phyloP scores from a whole-genome alignment of 495 filamentous ascomycete species.

The Aspergillus panamensis region DNA sequence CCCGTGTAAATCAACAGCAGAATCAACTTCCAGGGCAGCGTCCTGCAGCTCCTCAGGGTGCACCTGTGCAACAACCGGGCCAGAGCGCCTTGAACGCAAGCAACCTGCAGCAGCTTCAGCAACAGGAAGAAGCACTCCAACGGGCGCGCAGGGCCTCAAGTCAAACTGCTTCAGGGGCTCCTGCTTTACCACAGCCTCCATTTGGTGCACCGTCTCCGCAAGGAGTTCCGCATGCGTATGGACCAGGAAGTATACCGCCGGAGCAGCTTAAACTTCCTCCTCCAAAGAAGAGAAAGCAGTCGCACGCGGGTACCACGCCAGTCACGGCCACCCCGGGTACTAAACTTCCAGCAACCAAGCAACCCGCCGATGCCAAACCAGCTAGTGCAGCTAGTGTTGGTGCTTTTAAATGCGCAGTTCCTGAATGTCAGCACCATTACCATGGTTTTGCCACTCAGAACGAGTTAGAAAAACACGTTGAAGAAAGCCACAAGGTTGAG shows the following conservation, averaged over 20 bases:
- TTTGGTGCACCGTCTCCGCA: constrained; percentile 69
- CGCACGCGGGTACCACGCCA: constrained; percentile 37
- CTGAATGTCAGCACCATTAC: constrained; percentile 43
- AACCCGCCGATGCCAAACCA: constrained; percentile 33
- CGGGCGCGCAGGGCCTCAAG: constrained; percentile 51
- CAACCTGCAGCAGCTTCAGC: constrained; percentile 59
- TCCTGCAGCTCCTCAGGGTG: constrained; percentile 25
- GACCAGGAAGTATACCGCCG: constrained; percentile 43
- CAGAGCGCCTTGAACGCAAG: constrained; percentile 57
- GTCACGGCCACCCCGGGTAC: constrained; percentile 26
- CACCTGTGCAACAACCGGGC: constrained; percentile 23
- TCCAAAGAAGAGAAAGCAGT: constrained; percentile 55
- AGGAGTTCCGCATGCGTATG: constrained; percentile 58
- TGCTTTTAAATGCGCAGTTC: constrained; percentile 42
- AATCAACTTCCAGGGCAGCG: constrained; percentile 28
- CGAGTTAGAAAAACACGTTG: constrained; percentile 47
- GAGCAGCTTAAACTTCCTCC: constrained; percentile 61
- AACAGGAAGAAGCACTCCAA: constrained; percentile 45
- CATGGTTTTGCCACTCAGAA: constrained; percentile 45
- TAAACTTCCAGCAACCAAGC: constrained; percentile 34
- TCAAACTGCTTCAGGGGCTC: constrained; percentile 59
- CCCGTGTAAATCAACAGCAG: constrained; percentile 36
- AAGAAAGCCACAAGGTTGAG: constrained; percentile 45
- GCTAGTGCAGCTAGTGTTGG: constrained; percentile 28
- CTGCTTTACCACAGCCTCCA: constrained; percentile 62